phyloP scores from a whole-genome alignment of 2,329 filamentous ascomycete species.

The Fusarium nanum region DNA sequence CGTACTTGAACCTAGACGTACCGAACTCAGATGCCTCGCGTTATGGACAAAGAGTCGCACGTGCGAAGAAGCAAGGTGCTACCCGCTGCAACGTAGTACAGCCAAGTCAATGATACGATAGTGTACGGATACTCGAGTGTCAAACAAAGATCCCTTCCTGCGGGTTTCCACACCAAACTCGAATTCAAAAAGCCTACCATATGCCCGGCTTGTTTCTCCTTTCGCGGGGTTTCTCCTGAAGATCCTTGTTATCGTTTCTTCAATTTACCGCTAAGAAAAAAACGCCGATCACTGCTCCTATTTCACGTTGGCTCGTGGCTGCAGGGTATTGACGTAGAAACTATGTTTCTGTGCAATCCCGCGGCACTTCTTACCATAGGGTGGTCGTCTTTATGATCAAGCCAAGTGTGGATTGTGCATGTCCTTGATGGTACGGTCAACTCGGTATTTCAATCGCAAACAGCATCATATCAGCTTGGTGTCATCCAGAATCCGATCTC shows the following conservation, averaged over 20 bases:
- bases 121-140: neutral
- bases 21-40: constrained; percentile 14
- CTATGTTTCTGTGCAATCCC: constrained; percentile 10
- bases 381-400: neutral
- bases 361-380: neutral
- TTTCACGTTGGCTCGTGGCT: constrained; percentile 18
- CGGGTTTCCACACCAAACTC: constrained; percentile 12
- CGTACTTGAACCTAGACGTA: constrained; percentile 5
- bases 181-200: constrained; percentile 1
- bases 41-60: neutral
- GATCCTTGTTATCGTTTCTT: constrained; percentile 20
- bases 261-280: constrained; percentile 12
- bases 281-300: constrained; percentile 17
- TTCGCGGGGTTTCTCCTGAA: constrained; percentile 17
- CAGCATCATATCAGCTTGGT: neutral
- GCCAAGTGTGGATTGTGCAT: neutral
- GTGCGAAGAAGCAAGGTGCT: neutral
- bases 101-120: neutral
- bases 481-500: neutral
- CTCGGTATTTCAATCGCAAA: neutral
- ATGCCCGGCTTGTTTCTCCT: constrained; percentile 15
- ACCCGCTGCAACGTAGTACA: neutral
- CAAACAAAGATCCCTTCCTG: constrained; percentile 10
- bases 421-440: neutral
- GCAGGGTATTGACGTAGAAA: constrained; percentile 1